These are phyloP conservation scores for Gossypium schwendimanii DNA, from an alignment of 441 rosid species.

Conservation along the genomic window DNA sequence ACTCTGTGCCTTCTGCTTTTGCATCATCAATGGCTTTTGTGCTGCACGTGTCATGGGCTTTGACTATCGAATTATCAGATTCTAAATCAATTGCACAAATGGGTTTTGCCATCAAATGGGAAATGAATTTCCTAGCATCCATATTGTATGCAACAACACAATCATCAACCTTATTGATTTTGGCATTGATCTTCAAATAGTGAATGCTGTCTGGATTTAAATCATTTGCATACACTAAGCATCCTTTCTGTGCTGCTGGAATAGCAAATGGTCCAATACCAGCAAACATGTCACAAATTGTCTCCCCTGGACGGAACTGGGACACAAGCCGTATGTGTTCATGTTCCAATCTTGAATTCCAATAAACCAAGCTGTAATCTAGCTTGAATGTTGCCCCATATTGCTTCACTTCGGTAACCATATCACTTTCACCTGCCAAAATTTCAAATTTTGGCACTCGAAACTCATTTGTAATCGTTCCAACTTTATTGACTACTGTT, in stretches of 20 bases:
- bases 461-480: conserved; percentile 71
- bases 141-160: conserved; percentile 51
- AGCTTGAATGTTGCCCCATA: conserved; percentile 90
- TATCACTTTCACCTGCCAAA: conserved; percentile 69
- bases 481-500: conserved; percentile 87
- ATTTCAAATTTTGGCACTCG: conserved; percentile 91
- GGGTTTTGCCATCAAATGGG: conserved; percentile 52
- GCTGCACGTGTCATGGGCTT: conserved; percentile 23
- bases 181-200: conserved; percentile 77
- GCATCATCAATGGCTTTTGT: conserved; percentile 15
- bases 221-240: conserved; percentile 84
- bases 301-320: conserved; percentile 67
- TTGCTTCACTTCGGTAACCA: conserved; percentile 91
- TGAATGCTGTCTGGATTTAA: conserved; percentile 73
- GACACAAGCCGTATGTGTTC: conserved; percentile 80
- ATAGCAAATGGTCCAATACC: conserved; percentile 94
- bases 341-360: conserved; percentile 95
- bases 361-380: conserved; percentile 75
- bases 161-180: conserved; percentile 73
- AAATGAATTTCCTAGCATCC: conserved; percentile 82
- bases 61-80: conserved; percentile 26
- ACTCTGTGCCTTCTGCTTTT: not conserved
- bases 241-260: conserved; percentile 91
- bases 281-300: conserved; percentile 88
- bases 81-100: conserved; percentile 28